These are phyloP conservation scores for Parastagonospora avenae DNA, from an alignment of 2,329 filamentous ascomycete genomes.

Conservation along the genomic window DNA sequence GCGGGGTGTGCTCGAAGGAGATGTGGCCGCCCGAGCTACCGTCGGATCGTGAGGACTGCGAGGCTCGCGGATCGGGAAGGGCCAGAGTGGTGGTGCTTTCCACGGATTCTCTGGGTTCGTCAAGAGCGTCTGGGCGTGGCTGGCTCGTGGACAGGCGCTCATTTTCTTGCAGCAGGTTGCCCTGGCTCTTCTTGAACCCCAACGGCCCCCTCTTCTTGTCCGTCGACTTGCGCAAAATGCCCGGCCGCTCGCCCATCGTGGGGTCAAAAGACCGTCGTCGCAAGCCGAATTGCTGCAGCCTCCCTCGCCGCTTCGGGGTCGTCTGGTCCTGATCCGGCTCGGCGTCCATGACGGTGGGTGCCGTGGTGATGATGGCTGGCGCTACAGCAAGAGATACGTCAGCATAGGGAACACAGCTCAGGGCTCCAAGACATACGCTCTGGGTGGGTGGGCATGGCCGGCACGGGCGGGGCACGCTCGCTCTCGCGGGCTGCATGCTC, in stretches of 20 bases:
- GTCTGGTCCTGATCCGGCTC: conserved; percentile 14
- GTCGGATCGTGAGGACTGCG: conserved; percentile 90
- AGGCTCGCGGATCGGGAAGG: conserved; percentile 68
- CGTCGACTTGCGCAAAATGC: conserved; percentile 41
- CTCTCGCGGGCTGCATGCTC: conserved; percentile 60
- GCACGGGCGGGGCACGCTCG: conserved; percentile 57
- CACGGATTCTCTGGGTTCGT: conserved; percentile 67
- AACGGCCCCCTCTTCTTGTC: conserved; percentile 41
- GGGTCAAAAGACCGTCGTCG: conserved; percentile 47
- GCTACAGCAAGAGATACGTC: conserved; percentile 40
- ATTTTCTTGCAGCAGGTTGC: conserved; percentile 41
- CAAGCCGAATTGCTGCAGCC: conserved; percentile 43
- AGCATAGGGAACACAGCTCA: conserved; percentile 15
- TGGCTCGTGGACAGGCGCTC: conserved; percentile 64
- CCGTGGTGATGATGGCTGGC: conserved; percentile 85
- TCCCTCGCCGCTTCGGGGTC: conserved; percentile 34
- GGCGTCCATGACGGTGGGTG: conserved; percentile 68
- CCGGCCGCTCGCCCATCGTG: conserved; percentile 32
- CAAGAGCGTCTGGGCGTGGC: conserved; percentile 52
- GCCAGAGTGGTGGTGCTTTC: conserved; percentile 67
- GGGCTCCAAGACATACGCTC: conserved; percentile 17
- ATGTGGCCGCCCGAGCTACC: conserved; percentile 67
- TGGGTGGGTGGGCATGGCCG: conserved; percentile 42
- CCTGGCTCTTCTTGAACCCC: conserved; percentile 33
- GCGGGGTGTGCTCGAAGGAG: conserved; percentile 41